Base-by-base conservation (phyloP, 2,329 filamentous ascomycete species). In the Clonostachys rhizophaga region DNA sequence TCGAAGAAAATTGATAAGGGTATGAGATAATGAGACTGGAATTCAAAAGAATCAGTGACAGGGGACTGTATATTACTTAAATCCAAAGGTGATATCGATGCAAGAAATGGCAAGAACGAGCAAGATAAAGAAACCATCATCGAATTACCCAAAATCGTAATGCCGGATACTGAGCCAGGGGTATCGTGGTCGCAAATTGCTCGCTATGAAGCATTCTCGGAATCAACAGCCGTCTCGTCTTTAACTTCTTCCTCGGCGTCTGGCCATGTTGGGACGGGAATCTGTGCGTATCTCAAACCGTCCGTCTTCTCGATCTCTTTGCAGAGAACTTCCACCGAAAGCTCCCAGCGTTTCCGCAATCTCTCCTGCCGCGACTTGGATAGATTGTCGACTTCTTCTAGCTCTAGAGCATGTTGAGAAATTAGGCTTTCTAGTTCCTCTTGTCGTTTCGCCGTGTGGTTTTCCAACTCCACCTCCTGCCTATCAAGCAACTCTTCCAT, bases 401-500 rank as follows among this genome's bases (percentile, higher is more conserved):
- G 74, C 54, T 84, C 78, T 8, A 70, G 65, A 0, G 67, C 64
- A 42, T 76, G 76, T 46, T 61, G 63, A 2, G 70, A 65, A 6
- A 72, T 72, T 16, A 81, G 59, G 37, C 67, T 64, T 35, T 78
- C 72, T 9, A 76, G 54, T 43, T 81, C 79, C 39, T 69, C 67
- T 13, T 65, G 63, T 45, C 73, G 71, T 51, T 71, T 73, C 20
- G 68, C 66, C 2, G 58, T 56, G n/a, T 81, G 59, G 42, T 65
- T 67, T 20, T 68, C 63, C 44, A 78, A 56, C 55, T 84, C 81
- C 2, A 59, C 59, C 49, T 76, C 73, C 53, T 85, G 81, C 20
- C 75, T 69, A 37, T 74, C 69, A 2, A 78, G 60, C 5, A 84
- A 67, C 50, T 82, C 76, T 55, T 84, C 80, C 68, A 84, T 76